Evolutionary conservation across 2,329 filamentous ascomycete genomes (phyloP).

Genomic region (Alternaria brassicicola): DNA sequence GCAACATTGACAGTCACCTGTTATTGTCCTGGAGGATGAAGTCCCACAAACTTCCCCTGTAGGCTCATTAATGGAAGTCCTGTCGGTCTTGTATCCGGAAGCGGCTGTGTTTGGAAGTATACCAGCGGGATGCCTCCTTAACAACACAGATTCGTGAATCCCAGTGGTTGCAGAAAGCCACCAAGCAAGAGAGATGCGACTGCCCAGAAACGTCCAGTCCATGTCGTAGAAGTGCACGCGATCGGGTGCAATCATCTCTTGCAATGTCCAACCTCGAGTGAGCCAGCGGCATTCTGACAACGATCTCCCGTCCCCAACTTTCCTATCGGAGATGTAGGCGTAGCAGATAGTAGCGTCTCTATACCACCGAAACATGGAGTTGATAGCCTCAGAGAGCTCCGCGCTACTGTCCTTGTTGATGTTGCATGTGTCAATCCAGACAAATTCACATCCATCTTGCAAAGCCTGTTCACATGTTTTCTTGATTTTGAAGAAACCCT

Average conservation of each 20-base stretch:
- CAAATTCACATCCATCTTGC: background rate
- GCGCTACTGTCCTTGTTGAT: slow-evolving; percentile 21
- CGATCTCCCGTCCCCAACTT: accelerated
- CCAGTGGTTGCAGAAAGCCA: background rate
- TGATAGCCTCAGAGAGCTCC: slow-evolving; percentile 14
- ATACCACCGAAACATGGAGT: slow-evolving; percentile 20
- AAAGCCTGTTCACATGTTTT: background rate
- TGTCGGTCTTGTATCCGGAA: background rate
- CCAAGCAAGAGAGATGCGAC: background rate
- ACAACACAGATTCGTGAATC: background rate
- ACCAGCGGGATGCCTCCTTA: background rate
- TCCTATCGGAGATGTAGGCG: slow-evolving; percentile 16
- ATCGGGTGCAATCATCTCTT: slow-evolving; percentile 22
- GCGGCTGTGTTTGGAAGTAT: background rate
- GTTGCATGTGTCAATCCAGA: slow-evolving; percentile 5
- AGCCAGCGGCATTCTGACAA: slow-evolving; percentile 18
- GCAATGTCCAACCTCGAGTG: slow-evolving; percentile 24
- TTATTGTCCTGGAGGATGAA: background rate
- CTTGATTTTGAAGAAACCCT: background rate
- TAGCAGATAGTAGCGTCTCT: slow-evolving; percentile 14
- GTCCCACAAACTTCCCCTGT: no score
- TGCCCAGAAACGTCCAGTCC: slow-evolving; percentile 17
- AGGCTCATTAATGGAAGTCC: no score
- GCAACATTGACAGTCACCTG: background rate
- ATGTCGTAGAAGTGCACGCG: slow-evolving; percentile 15